Evolutionary conservation across 2,329 filamentous ascomycete genomes (phyloP), one percentile per base, ranked within the genome.

Genomic region (Aspergillus sp.): DNA sequence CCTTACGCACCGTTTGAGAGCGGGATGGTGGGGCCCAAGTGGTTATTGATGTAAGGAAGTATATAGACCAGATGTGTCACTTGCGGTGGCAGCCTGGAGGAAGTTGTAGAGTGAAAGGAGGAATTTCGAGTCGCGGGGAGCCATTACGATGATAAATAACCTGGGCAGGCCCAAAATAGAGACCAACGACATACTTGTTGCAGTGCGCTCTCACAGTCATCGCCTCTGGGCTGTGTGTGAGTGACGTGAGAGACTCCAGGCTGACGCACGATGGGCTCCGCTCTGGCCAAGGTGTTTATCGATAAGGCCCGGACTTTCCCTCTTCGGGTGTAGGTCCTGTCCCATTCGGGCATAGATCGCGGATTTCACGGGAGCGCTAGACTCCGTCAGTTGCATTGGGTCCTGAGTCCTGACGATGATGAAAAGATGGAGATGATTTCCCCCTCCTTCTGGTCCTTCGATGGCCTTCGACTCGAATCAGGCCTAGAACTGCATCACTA

Each of bases 221-320:
- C 19, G 45, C 45, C 45, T 54, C 52, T 19, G 43, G 52, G 44
- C 33, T 40, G n/a, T 43, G 15, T 41, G 45, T 58, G 55, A 59
- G 63, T 65, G 65, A 67, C 65, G 63, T 66, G 64, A 65, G 58
- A 53, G 63, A 66, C 44, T 41, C 44, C 33, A 48, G 35, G 52
- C 59, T 66, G 62, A 61, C n/a, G 75, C 72, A 60, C 73, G 75
- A 59, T 56, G 48, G 39, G 52, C 55, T 52, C 58, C 24, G 17
- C 19, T 53, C 24, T n/a, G 31, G 21, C 49, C 37, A n/a, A 31
- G 27, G 19, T n/a, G 51, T 73, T 31, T 33, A 66, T 64, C 63
- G 58, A 66, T 64, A 62, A 65, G 17, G 17, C 23, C 24, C n/a
- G 33, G 43, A 46, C 46, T n/a, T 55, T 45, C 11, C 59, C 52